phyloP scores from a whole-genome alignment of 2,329 filamentous ascomycete species.

The Colletotrichum spinosum region DNA sequence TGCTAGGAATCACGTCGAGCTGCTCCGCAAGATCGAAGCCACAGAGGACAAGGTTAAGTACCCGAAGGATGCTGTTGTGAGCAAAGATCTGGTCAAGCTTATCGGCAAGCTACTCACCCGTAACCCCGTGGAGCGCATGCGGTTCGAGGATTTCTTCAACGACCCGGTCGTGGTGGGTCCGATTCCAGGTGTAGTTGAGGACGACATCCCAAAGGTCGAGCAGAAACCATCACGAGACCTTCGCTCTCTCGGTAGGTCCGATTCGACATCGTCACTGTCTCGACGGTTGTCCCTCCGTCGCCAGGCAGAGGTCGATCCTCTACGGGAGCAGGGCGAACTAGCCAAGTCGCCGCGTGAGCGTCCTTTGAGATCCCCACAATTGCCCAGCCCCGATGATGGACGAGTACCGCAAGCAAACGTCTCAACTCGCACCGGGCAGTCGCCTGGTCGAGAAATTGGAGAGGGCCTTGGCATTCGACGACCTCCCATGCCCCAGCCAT shows the following conservation, averaged over 20 bases:
- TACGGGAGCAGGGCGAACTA: conserved; percentile 47
- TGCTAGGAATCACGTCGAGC: conserved; percentile 92
- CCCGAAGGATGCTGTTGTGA: conserved; percentile 77
- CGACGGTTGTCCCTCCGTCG: conserved; percentile 55
- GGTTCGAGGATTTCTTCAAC: conserved; percentile 86
- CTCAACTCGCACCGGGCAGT: conserved; percentile 50
- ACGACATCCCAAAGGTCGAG: conserved; percentile 69
- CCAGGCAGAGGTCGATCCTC: conserved; percentile 52
- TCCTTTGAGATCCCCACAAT: conserved; percentile 55
- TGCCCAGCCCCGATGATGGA: conserved; percentile 45
- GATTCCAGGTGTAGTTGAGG: conserved; percentile 84
- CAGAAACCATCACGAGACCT: conserved; percentile 49
- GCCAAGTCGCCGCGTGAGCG: conserved; percentile 57
- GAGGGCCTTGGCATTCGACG: conserved; percentile 66
- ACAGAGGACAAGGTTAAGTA: conserved; percentile 89
- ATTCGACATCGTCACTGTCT: conserved; percentile 44
- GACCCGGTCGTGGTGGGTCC: conserved; percentile 77
- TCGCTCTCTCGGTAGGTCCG: conserved; percentile 42
- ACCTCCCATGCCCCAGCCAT: conserved; percentile 58
- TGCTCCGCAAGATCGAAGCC: conserved; percentile 91
- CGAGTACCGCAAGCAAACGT: conserved; percentile 46
- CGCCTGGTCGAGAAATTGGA: conserved; percentile 58
- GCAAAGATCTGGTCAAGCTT: conserved; percentile 80
- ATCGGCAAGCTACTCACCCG: conserved; percentile 86
- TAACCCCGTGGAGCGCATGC: conserved; percentile 85